A percentile compares a stretch with the other conserved stretches of the same genome.
Conservation (phyloP, 192 early-diverging fungal genomes). For the Coemansia sp. region DNA sequence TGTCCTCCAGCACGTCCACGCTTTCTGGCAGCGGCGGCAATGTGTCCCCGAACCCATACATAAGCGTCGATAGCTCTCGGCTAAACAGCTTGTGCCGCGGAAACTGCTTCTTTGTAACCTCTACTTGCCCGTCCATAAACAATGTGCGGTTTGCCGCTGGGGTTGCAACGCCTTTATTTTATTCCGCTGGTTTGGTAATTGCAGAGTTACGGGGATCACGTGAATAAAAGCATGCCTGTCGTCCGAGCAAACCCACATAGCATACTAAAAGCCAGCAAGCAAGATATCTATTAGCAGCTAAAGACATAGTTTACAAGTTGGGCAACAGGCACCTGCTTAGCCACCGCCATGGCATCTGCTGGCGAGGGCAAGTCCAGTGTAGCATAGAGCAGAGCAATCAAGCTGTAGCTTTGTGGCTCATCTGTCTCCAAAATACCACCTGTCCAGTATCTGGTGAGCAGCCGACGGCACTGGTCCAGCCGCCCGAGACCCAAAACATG, state of each 20-base stretch:
- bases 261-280: too few species aligned
- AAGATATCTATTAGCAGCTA: background rate
- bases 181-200: too few species aligned
- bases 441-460: constrained; percentile 20
- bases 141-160: too few species aligned
- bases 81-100: constrained; percentile 44
- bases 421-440: background rate
- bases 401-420: background rate
- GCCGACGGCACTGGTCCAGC: constrained; percentile 1
- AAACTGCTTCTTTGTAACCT: constrained; percentile 47
- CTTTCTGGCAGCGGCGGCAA: constrained; percentile 33
- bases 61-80: constrained; percentile 41
- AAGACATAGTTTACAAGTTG: constrained; percentile 15
- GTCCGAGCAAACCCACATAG: too few species aligned
- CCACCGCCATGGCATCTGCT: constrained; percentile 10
- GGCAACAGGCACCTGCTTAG: constrained; percentile 24
- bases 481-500: constrained; percentile 16
- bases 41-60: constrained; percentile 49
- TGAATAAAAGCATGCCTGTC: too few species aligned
- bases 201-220: background rate
- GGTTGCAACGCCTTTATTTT: too few species aligned
- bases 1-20: constrained; percentile 50
- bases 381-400: constrained; percentile 15
- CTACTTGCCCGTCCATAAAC: constrained; percentile 39
- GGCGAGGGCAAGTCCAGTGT: constrained; percentile 26